Evolutionary conservation across 225 moss, liverwort and hornwort species (phyloP).

Genomic region (Polytrichum formosum): DNA sequence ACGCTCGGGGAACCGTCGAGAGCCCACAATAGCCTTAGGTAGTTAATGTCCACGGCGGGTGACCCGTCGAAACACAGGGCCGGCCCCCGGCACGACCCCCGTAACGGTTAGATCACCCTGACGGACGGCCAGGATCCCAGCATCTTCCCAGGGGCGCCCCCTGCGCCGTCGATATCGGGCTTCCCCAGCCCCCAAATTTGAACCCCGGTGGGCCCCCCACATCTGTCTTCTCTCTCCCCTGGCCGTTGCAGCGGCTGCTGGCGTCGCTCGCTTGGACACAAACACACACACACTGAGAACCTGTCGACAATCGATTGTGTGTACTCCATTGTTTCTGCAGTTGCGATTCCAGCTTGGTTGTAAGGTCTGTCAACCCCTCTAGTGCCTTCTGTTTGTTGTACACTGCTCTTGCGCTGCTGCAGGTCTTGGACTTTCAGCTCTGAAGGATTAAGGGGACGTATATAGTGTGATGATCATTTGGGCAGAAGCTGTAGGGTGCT

Average conservation of each 20-base stretch:
- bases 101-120: neutral
- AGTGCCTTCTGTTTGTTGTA: neutral
- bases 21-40: too few relatives aligned
- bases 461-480: too few relatives aligned
- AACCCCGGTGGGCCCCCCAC: conserved; percentile 9
- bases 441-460: too few relatives aligned
- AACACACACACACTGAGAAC: too few relatives aligned
- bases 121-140: neutral
- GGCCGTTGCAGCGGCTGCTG: too few relatives aligned
- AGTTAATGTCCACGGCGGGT: neutral
- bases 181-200: neutral
- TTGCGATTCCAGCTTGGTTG: neutral
- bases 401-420: neutral
- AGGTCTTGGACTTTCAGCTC: too few relatives aligned
- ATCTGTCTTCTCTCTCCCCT: conserved; percentile 4
- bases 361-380: neutral
- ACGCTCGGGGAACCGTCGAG: too few relatives aligned
- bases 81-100: neutral
- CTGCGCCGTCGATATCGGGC: neutral
- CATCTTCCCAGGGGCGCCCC: neutral
- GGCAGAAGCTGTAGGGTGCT: too few relatives aligned
- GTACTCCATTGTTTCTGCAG: neutral
- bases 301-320: too few relatives aligned
- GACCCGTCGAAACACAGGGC: neutral
- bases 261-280: too few relatives aligned